phyloP scores from a whole-genome alignment of 2,329 filamentous ascomycete genomes.

The Colletotrichum sp. region DNA sequence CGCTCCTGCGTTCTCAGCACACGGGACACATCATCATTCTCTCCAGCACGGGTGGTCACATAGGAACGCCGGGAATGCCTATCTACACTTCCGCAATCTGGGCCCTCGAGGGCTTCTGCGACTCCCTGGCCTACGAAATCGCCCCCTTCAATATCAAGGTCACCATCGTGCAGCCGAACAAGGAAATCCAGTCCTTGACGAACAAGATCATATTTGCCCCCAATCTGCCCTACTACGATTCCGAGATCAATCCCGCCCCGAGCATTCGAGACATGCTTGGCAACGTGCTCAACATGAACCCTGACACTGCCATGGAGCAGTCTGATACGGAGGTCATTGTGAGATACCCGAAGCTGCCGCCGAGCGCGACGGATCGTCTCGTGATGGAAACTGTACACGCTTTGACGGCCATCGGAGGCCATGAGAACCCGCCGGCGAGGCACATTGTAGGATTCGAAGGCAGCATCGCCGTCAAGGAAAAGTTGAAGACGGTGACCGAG shows the following conservation, averaged over 20 bases:
- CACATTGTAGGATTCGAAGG: constrained; percentile 95
- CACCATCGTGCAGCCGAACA: constrained; percentile 93
- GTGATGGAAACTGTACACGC: constrained; percentile 91
- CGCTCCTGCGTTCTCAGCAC: constrained; percentile 77
- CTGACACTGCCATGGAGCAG: constrained; percentile 60
- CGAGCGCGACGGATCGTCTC: constrained; percentile 71
- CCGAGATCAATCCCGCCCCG: constrained; percentile 75
- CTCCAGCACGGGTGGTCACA: constrained; percentile 88
- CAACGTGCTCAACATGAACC: constrained; percentile 78
- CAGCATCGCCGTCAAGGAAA: constrained; percentile 88
- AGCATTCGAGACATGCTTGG: constrained; percentile 83
- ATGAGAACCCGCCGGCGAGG: constrained; percentile 92
- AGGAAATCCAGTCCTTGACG: constrained; percentile 87
- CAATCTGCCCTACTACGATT: constrained; percentile 69
- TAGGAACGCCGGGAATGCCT: constrained; percentile 88
- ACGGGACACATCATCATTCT: constrained; percentile 91
- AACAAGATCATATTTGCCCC: constrained; percentile 88
- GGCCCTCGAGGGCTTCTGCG: constrained; percentile 95
- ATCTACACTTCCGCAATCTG: constrained; percentile 93
- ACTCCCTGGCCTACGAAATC: constrained; percentile 94
- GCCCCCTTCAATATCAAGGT: constrained; percentile 97
- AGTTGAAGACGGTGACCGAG: constrained; percentile 93
- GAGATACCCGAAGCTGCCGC: constrained; percentile 76
- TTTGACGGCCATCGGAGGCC: constrained; percentile 88
- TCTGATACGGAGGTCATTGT: constrained; percentile 53